These are phyloP conservation scores for Lepidium campestre DNA, from an alignment of 441 rosid genomes.

Conservation along the genomic window DNA sequence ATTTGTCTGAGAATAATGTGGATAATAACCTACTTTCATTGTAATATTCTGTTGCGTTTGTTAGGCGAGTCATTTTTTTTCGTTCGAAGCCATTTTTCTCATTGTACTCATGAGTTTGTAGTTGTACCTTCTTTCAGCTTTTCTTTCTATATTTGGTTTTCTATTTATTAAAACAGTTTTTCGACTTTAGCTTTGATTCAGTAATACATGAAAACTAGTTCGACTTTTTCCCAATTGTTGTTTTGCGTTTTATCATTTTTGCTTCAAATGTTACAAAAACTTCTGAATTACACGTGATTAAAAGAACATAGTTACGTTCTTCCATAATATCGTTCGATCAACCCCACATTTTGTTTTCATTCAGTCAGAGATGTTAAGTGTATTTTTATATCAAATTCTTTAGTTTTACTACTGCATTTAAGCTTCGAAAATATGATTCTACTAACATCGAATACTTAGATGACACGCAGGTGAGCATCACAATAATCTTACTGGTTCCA, in stretches of 20 bases:
- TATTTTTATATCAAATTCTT: no score
- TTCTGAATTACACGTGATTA: no score
- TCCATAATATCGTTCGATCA: no score
- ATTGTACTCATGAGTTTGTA: background rate
- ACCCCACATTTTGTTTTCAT: no score
- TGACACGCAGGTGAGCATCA: background rate
- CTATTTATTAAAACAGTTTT: background rate
- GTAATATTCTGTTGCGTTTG: slow-evolving; percentile 1
- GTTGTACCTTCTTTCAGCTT: background rate
- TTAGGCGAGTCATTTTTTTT: slow-evolving; percentile 1
- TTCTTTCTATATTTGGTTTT: background rate
- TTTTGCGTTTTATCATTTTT: background rate
- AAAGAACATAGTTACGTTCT: no score
- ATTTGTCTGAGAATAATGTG: slow-evolving; percentile 3
- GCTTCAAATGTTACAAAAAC: background rate
- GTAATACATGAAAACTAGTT: background rate
- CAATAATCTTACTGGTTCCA: background rate
- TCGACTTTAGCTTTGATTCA: background rate
- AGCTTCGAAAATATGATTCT: no score
- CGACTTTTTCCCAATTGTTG: background rate
- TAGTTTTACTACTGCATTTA: no score
- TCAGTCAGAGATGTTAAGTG: no score
- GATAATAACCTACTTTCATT: slow-evolving; percentile 15
- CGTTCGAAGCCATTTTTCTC: slow-evolving; percentile 5
- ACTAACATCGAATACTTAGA: no score